Percentiles rank a stretch among this genome's conserved stretches.
These are phyloP conservation scores for Fragilaria crotonensis DNA, from an alignment of 108 stramenopile genomes.

Conservation along the genomic window DNA sequence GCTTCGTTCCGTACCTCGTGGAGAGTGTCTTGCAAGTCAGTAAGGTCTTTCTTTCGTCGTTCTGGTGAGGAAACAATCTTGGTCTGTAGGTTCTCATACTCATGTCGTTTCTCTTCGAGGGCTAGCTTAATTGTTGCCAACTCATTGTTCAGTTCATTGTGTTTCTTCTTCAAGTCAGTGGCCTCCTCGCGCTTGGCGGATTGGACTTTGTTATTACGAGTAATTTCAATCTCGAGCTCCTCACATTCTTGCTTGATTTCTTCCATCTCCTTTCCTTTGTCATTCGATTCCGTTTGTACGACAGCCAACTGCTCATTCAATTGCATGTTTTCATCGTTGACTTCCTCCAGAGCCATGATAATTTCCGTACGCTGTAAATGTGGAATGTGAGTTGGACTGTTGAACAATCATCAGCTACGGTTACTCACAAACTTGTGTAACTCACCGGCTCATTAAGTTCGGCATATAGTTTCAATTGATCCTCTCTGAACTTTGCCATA, in stretches of 20 bases:
- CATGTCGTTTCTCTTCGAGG: constrained; percentile 60
- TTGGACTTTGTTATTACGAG: constrained; percentile 74
- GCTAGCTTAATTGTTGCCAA: constrained; percentile 60
- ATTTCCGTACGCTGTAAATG: constrained; percentile 38
- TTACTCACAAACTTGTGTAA: neutral
- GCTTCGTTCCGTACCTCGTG: constrained; percentile 40
- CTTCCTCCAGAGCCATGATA: constrained; percentile 50
- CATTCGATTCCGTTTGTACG: constrained; percentile 23
- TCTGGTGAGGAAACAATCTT: constrained; percentile 77
- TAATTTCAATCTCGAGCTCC: constrained; percentile 74
- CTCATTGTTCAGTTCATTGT: constrained; percentile 75
- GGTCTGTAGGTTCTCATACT: constrained; percentile 49
- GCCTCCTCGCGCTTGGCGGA: constrained; percentile 70
- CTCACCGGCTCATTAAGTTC: constrained; percentile 44
- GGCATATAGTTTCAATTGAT: constrained; percentile 61
- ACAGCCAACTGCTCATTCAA: constrained; percentile 40
- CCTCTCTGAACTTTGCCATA: constrained; percentile 91
- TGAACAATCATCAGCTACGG: neutral
- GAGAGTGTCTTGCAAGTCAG: constrained; percentile 13
- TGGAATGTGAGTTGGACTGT: neutral
- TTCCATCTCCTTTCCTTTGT: constrained; percentile 42
- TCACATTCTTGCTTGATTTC: constrained; percentile 64
- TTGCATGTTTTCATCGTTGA: constrained; percentile 49
- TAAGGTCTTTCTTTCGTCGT: constrained; percentile 23
- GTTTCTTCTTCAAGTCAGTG: constrained; percentile 60